Evolutionary conservation across 768 basidiomycete species (phyloP), one percentile per base, ranked within the genome.

Genomic region (Lyophyllum decastes): DNA sequence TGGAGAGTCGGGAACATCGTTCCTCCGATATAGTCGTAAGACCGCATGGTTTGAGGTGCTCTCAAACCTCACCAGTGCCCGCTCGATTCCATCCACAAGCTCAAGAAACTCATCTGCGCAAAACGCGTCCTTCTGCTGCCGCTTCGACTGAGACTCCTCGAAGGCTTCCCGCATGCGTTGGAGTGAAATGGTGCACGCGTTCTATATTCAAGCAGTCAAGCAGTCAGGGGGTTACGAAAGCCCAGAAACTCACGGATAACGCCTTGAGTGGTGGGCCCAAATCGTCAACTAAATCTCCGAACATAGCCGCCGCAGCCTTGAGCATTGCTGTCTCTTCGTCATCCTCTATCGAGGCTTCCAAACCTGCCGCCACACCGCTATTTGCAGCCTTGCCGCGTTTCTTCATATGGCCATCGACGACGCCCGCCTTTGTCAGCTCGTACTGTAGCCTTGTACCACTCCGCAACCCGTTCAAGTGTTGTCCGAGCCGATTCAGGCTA

Each of bases 381-480:
- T 56, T 54, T 3, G 27, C 19, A 55, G 61, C 67, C 49, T 53
- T 62, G 58, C 60, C 64, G 62, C 58, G 62, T 50, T 55, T 64
- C 52, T 58, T 65, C 52, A 30, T 30, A 10, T 51, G 67, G 19
- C 58, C 66, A 27, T 60, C 53, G 27, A 69, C 53, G 27, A 69
- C 65, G 17, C 78, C 76, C 1, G 90, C 89, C 62, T 82, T 82
- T 14, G 89, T 83, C 26, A 98, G 71, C 49, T 95, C 92, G 59
- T 89, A 86, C 68, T 98, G 95, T 34, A 98, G 71, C 33, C 84
- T 81, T 7, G 89, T 93, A 1, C 94, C 91, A 56, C 90, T 87
- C 47, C 96, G 75, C 57, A 98, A 76, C 24, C 96, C 95, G 55
- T 89, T 95, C 38, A 99, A 73, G 74, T 98, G 95, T 67, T 99